Conservation (phyloP, 2,329 filamentous ascomycete species). For the Aschersonia sp. region DNA sequence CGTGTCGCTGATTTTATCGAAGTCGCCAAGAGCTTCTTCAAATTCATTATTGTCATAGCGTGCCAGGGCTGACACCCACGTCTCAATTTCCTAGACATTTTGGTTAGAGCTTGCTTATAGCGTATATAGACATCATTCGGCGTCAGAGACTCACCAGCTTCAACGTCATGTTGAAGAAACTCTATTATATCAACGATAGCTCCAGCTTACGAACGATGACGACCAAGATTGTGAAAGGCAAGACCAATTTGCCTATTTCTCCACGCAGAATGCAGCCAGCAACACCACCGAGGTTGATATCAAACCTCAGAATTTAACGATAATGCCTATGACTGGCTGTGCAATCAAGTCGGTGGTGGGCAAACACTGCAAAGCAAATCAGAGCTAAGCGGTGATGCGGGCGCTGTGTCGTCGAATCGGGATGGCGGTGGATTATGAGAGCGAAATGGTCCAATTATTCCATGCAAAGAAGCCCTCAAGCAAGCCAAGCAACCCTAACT, state of each 20-base stretch:
- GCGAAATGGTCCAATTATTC: neutral
- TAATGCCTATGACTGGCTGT: no score
- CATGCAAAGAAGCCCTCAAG: neutral
- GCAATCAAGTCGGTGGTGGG: no score
- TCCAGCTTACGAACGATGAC: neutral
- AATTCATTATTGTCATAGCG: slow-evolving; percentile 97
- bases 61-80: slow-evolving; percentile 82
- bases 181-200: neutral
- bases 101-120: neutral
- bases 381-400: no score
- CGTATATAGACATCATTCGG: no score
- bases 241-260: neutral
- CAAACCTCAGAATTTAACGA: no score
- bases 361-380: no score
- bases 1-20: slow-evolving; percentile 80
- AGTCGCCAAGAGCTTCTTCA: slow-evolving; percentile 71
- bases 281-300: no score
- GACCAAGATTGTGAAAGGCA: neutral
- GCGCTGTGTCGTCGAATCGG: no score
- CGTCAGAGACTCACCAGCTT: slow-evolving; percentile 35
- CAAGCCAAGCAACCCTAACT: neutral
- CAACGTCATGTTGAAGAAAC: slow-evolving; percentile 33
- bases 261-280: no score
- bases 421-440: neutral
- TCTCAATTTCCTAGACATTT: slow-evolving; percentile 76